Conservation (phyloP, 2,329 filamentous ascomycete species). For the Trichothecium roseum region DNA sequence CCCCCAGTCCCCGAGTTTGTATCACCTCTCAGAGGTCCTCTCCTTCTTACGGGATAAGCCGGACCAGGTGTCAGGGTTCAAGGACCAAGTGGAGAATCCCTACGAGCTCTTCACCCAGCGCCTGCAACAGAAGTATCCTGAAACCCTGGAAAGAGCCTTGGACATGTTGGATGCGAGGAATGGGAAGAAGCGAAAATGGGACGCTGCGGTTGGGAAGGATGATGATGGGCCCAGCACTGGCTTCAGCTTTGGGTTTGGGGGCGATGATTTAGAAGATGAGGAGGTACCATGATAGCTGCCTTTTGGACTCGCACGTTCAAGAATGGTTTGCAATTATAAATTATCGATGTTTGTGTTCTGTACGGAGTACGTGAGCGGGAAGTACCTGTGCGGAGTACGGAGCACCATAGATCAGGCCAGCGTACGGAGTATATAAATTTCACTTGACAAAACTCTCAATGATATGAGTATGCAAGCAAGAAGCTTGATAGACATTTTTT, state of each 20-base stretch:
- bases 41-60: slow-evolving; percentile 72
- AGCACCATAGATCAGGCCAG: no score
- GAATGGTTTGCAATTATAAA: no score
- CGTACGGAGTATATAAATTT: no score
- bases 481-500: no score
- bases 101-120: slow-evolving; percentile 65
- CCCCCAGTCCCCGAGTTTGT: slow-evolving; percentile 43
- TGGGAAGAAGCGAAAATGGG: slow-evolving; percentile 77
- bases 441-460: no score
- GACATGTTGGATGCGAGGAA: slow-evolving; percentile 52
- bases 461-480: no score
- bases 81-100: slow-evolving; percentile 57
- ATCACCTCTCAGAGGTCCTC: slow-evolving; percentile 63
- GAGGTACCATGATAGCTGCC: slow-evolving; percentile 27
- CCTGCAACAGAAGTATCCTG: slow-evolving; percentile 52
- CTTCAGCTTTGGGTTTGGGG: slow-evolving; percentile 47
- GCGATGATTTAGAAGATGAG: slow-evolving; percentile 27
- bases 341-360: no score
- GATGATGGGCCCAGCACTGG: slow-evolving; percentile 19
- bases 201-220: slow-evolving; percentile 50
- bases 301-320: no score
- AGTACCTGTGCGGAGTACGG: no score
- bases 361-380: no score
- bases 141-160: slow-evolving; percentile 56
- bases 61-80: slow-evolving; percentile 82